phyloP scores from a whole-genome alignment of 495 filamentous ascomycete genomes.

The Lasiosphaeris hirsuta region DNA sequence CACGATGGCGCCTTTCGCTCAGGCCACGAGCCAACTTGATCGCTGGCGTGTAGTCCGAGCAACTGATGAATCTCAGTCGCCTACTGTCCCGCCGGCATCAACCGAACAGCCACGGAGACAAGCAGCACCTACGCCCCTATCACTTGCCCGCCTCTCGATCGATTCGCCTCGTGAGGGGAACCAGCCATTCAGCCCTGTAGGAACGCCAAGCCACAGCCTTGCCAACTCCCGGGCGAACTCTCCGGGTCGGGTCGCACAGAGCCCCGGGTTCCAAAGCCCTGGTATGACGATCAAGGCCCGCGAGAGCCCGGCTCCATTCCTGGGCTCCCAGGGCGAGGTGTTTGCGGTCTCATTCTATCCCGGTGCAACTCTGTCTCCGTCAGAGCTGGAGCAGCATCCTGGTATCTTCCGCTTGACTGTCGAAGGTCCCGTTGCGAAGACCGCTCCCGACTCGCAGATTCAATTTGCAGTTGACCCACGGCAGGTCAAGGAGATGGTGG shows the following conservation, averaged over 20 bases:
- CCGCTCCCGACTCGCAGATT: neutral
- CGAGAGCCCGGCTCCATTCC: neutral
- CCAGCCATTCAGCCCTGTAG: constrained; percentile 9
- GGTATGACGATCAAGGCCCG: neutral
- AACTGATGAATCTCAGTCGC: constrained; percentile 3
- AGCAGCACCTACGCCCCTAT: neutral
- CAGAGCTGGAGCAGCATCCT: no score
- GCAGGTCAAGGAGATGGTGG: constrained; percentile 14
- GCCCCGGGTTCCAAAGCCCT: neutral
- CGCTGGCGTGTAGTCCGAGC: neutral
- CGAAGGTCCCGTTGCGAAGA: constrained; percentile 4
- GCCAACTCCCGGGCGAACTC: constrained; percentile 14
- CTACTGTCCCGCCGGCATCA: neutral
- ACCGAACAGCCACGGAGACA: neutral
- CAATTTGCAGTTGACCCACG: constrained; percentile 23
- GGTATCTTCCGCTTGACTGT: constrained; percentile 16
- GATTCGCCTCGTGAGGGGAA: neutral
- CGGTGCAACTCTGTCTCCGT: neutral
- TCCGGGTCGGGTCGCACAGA: constrained; percentile 6
- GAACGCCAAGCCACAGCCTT: constrained; percentile 17
- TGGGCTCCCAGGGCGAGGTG: neutral
- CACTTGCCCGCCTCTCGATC: neutral
- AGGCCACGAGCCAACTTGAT: neutral
- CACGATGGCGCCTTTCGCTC: neutral
- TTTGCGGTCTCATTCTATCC: neutral